phyloP scores from a whole-genome alignment of 2,329 filamentous ascomycete species.

The Hymenoscyphus scutula region DNA sequence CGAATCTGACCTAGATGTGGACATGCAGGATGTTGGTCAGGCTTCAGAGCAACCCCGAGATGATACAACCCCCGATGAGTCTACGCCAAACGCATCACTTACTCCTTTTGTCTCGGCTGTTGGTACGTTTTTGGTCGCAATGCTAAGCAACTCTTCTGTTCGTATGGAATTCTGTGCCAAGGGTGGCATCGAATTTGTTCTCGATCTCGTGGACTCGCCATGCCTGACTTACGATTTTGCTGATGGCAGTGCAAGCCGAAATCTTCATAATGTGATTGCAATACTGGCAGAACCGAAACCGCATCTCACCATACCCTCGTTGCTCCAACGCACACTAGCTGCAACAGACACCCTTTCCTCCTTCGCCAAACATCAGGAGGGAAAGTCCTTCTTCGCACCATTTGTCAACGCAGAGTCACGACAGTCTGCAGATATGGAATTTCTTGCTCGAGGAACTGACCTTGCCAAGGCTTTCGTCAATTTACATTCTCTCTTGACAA shows the following conservation, averaged over 20 bases:
- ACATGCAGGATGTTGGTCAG: conserved; percentile 58
- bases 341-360: conserved; percentile 67
- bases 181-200: conserved; percentile 77
- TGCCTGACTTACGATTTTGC: conserved; percentile 74
- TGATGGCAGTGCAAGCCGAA: conserved; percentile 63
- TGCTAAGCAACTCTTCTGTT: conserved; percentile 34
- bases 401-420: conserved; percentile 51
- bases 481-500: conserved; percentile 71
- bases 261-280: conserved; percentile 71
- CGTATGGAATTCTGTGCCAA: conserved; percentile 64
- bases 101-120: conserved; percentile 67
- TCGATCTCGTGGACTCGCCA: conserved; percentile 80
- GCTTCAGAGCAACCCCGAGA: not conserved
- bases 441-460: conserved; percentile 64
- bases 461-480: conserved; percentile 76
- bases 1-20: conserved; percentile 63
- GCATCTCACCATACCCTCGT: conserved; percentile 75
- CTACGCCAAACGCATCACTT: conserved; percentile 29
- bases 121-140: conserved; percentile 65
- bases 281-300: conserved; percentile 78
- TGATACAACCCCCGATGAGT: conserved; percentile 21
- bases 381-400: conserved; percentile 66
- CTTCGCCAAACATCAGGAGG: conserved; percentile 53
- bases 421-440: conserved; percentile 40
- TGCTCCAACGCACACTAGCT: conserved; percentile 71